Percentiles rank a stretch among this genome's conserved stretches.
Conservation (phyloP, 768 basidiomycete genomes). For the Trametes punicea region DNA sequence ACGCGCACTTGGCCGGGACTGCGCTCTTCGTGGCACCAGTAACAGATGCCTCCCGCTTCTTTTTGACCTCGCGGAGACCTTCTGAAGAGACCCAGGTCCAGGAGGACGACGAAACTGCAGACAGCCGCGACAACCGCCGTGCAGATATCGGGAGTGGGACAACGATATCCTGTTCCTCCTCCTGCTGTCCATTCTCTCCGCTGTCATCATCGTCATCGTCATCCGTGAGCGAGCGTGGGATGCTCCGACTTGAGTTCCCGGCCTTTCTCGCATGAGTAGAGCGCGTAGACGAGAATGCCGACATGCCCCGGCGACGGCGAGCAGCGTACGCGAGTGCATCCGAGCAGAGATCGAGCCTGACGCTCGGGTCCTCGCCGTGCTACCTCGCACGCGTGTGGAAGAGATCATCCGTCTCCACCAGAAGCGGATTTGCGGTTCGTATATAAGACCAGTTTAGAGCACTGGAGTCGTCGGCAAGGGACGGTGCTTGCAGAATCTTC, state of each 20-base stretch:
- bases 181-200: conserved; percentile 21
- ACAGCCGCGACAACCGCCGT: conserved; percentile 29
- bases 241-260: conserved; percentile 20
- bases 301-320: conserved; percentile 4
- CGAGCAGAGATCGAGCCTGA: background rate
- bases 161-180: conserved; percentile 30
- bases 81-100: conserved; percentile 26
- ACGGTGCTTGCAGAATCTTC: conserved; percentile 70
- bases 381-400: background rate
- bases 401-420: conserved; percentile 60
- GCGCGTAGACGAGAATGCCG: conserved; percentile 3
- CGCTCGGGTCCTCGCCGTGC: background rate
- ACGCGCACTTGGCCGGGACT: conserved; percentile 28
- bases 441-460: conserved; percentile 69
- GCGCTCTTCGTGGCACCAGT: conserved; percentile 6
- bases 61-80: conserved; percentile 18
- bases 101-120: conserved; percentile 32
- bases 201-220: conserved; percentile 30
- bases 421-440: conserved; percentile 67
- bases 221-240: conserved; percentile 31
- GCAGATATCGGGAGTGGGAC: conserved; percentile 31
- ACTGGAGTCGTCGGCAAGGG: conserved; percentile 41
- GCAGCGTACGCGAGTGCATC: conserved; percentile 8
- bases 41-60: conserved; percentile 9
- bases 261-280: conserved; percentile 8